phyloP scores from a whole-genome alignment of 139 green algal species.

The Chlorella sp. region DNA sequence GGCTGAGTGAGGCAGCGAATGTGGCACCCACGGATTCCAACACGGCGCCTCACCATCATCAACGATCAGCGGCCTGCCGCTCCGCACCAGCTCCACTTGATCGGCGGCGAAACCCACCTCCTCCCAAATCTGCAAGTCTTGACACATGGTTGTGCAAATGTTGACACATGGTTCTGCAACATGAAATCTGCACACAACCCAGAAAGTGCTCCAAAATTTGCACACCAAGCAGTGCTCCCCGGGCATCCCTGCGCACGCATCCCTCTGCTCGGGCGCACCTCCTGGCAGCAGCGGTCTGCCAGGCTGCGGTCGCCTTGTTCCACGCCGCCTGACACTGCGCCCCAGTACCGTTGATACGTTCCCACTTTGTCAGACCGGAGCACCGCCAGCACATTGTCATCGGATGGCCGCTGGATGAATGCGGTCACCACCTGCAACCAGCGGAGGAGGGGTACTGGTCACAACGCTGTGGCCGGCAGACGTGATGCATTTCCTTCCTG shows the following conservation, averaged over 20 bases:
- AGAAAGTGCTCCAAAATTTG: too few species aligned
- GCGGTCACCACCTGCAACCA: conserved; percentile 41
- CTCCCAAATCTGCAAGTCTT: conserved; percentile 34
- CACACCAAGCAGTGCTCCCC: too few species aligned
- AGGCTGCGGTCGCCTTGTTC: conserved; percentile 33
- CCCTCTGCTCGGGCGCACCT: too few species aligned
- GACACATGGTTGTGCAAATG: neutral
- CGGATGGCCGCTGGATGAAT: conserved; percentile 34
- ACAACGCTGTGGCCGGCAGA: too few species aligned
- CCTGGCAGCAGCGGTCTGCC: conserved; percentile 8
- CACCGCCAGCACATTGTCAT: conserved; percentile 44
- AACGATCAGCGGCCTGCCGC: conserved; percentile 46
- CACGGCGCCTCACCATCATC: conserved; percentile 16
- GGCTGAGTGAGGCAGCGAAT: too few species aligned
- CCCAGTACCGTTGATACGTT: conserved; percentile 45
- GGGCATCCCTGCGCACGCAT: too few species aligned
- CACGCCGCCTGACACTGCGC: conserved; percentile 44
- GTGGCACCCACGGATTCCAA: too few species aligned
- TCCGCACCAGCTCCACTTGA: conserved; percentile 34
- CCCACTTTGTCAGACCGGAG: conserved; percentile 46
- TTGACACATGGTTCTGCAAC: neutral
- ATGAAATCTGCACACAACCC: too few species aligned
- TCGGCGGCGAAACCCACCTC: conserved; percentile 22
- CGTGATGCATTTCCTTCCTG: too few species aligned
- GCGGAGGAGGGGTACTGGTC: too few species aligned